Evolutionary conservation across 75 land plant species (phyloP).

Genomic region (Cupressus sempervirens): DNA sequence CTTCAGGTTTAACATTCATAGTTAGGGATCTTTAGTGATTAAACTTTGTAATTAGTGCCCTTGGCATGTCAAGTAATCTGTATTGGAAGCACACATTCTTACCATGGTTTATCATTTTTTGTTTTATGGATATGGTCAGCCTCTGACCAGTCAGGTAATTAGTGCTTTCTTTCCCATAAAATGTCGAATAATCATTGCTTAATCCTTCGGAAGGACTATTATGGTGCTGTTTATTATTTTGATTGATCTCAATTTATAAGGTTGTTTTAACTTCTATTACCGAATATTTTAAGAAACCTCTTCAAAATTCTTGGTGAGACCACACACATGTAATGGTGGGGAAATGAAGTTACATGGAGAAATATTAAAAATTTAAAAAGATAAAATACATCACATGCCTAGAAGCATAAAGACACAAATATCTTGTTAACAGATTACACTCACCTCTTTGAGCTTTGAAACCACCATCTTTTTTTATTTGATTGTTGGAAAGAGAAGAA

Average conservation of each 20-base stretch:
- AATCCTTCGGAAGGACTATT: not conserved
- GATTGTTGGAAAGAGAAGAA: not conserved
- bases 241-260: not conserved
- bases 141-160: not conserved
- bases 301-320: not conserved
- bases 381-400: not conserved
- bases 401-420: not conserved
- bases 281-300: not conserved
- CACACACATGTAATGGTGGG: not conserved
- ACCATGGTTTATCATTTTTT: not conserved
- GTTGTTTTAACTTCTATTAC: not conserved
- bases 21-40: not conserved
- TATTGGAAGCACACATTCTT: not conserved
- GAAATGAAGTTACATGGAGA: not conserved
- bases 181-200: not conserved
- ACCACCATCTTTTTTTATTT: not conserved
- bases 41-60: not conserved
- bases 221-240: not conserved
- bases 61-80: not conserved
- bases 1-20: constrained; percentile 51
- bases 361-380: not conserved
- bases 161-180: not conserved
- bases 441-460: not conserved
- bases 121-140: not conserved
- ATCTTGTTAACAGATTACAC: not conserved